These are phyloP conservation scores for Solanum peruvianum DNA, from an alignment of 257 asterid species.

Conservation along the genomic window DNA sequence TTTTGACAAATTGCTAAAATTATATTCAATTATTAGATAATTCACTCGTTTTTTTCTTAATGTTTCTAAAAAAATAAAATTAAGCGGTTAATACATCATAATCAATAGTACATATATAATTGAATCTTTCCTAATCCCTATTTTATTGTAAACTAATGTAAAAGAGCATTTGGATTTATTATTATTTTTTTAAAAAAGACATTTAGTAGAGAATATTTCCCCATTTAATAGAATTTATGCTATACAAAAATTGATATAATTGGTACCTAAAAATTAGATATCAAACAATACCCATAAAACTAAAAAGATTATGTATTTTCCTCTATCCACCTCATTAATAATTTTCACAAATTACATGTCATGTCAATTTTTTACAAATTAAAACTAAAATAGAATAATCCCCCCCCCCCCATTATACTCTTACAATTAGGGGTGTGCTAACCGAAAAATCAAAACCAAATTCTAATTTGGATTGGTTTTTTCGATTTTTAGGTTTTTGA, in stretches of 20 bases:
- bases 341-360: no score
- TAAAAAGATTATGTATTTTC: neutral
- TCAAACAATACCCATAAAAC: neutral
- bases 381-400: no score
- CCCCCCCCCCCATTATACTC: no score
- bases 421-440: no score
- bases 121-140: neutral
- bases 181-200: neutral
- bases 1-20: neutral
- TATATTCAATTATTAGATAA: neutral
- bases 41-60: neutral
- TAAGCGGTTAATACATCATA: neutral
- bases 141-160: neutral
- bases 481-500: no score
- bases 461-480: no score
- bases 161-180: neutral
- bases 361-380: no score
- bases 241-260: neutral
- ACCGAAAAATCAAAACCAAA: no score
- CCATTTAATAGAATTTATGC: neutral
- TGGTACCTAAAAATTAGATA: neutral
- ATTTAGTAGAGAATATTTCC: neutral
- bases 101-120: neutral
- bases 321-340: neutral
- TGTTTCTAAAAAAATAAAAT: neutral